These are phyloP conservation scores for Phaffomyces antillensis DNA, from an alignment of 805 yeast genomes.

Conservation along the genomic window DNA sequence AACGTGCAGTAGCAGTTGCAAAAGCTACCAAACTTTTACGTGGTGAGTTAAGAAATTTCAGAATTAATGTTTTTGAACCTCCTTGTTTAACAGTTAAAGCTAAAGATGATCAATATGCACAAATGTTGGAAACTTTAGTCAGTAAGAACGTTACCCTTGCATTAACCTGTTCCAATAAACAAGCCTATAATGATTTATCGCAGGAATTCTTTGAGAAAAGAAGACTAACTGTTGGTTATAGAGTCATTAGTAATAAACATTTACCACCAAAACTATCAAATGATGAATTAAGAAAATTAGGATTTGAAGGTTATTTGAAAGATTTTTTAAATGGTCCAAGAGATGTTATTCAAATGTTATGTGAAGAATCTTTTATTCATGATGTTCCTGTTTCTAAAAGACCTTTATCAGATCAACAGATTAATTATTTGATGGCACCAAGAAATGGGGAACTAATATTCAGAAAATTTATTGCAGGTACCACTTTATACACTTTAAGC, in stretches of 20 bases:
- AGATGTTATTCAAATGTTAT: conserved; percentile 65
- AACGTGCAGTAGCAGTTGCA: conserved; percentile 7
- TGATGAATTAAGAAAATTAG: conserved; percentile 37
- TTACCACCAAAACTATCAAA: conserved; percentile 21
- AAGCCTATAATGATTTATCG: conserved; percentile 42
- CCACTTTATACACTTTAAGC: conserved; percentile 40
- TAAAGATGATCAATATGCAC: conserved; percentile 40
- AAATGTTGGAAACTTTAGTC: conserved; percentile 50
- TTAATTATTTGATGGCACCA: conserved; percentile 28
- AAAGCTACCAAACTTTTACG: conserved; percentile 37
- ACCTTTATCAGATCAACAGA: conserved; percentile 36
- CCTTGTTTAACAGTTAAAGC: conserved; percentile 62
- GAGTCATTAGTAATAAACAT: conserved; percentile 32
- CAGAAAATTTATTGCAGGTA: conserved; percentile 54
- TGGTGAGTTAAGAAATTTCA: conserved; percentile 27
- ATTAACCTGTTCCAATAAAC: conserved; percentile 50
- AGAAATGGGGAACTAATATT: conserved; percentile 37
- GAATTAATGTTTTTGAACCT: conserved; percentile 55
- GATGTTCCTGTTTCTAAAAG: conserved; percentile 55
- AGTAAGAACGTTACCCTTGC: conserved; percentile 49
- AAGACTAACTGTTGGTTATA: conserved; percentile 44
- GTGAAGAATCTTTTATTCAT: conserved; percentile 43
- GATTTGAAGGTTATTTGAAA: conserved; percentile 74
- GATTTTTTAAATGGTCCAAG: conserved; percentile 72
- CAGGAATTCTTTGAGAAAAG: conserved; percentile 32